phyloP scores from a whole-genome alignment of 2,329 filamentous ascomycete genomes.

The Paramyrothecium roridum region DNA sequence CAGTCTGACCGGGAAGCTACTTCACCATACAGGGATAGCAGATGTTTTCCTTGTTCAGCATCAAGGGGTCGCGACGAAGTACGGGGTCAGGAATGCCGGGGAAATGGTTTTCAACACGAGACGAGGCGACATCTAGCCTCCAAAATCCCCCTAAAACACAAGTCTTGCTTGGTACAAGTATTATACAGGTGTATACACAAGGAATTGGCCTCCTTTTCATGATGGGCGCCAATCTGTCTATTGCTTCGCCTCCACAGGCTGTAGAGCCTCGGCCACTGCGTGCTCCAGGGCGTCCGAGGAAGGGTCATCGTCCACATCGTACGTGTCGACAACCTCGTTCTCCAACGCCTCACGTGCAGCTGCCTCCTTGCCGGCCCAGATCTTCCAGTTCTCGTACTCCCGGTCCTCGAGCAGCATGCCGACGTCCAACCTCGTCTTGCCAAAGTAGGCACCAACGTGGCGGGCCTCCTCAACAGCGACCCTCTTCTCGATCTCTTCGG shows the following conservation, averaged over 20 bases:
- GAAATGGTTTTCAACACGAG: constrained; percentile 37
- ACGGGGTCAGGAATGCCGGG: constrained; percentile 33
- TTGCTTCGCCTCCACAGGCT: not conserved
- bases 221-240: not conserved
- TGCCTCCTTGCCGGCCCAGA: constrained; percentile 61
- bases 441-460: constrained; percentile 84
- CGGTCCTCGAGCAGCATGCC: constrained; percentile 80
- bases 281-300: constrained; percentile 19
- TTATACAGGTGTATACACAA: constrained; percentile 9
- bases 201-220: not conserved
- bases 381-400: constrained; percentile 80
- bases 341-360: constrained; percentile 35
- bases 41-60: constrained; percentile 86
- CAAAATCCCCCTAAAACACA: not conserved
- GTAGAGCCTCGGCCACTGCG: constrained; percentile 4
- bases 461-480: constrained; percentile 85
- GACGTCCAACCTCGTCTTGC: constrained; percentile 69
- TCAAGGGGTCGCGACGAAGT: constrained; percentile 53
- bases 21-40: constrained; percentile 61
- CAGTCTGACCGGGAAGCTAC: constrained; percentile 79
- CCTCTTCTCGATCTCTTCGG: constrained; percentile 77
- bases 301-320: constrained; percentile 31
- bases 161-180: constrained; percentile 11
- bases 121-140: constrained; percentile 12
- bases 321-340: constrained; percentile 39